These are phyloP conservation scores for Diaporthe caulivora DNA, from an alignment of 2,329 filamentous ascomycete species.

Conservation along the genomic window DNA sequence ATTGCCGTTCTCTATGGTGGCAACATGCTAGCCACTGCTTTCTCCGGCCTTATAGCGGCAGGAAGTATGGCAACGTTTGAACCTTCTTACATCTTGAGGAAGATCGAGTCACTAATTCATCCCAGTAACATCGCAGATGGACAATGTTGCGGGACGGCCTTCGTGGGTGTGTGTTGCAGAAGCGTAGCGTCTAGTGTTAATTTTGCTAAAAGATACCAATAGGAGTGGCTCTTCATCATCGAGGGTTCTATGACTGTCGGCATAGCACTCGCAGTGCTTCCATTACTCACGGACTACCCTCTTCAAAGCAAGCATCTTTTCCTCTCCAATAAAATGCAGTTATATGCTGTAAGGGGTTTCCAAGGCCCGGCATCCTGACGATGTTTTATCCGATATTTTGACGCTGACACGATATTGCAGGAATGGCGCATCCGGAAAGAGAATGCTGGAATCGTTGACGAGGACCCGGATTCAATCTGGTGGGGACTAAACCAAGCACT, in stretches of 20 bases:
- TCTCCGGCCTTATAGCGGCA: constrained; percentile 51
- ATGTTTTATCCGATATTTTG: not conserved
- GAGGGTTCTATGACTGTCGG: constrained; percentile 52
- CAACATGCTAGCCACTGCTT: constrained; percentile 51
- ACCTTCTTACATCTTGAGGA: not conserved
- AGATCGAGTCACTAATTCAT: not conserved
- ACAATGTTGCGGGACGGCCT: not conserved
- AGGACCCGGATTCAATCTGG: constrained; percentile 43
- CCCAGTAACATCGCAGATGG: constrained; percentile 6
- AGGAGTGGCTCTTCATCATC: constrained; percentile 53
- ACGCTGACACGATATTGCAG: constrained; percentile 37
- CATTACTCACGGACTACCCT: constrained; percentile 41
- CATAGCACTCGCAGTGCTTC: constrained; percentile 46
- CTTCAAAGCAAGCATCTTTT: constrained; percentile 41
- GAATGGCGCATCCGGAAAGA: constrained; percentile 46
- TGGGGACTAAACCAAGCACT: constrained; percentile 36
- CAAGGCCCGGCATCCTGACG: not conserved
- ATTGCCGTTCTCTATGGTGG: constrained; percentile 52
- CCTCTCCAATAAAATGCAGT: constrained; percentile 39
- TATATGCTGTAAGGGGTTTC: not conserved
- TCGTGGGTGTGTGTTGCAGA: not conserved
- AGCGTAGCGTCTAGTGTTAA: fast-evolving
- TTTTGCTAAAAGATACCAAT: not conserved
- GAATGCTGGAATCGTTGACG: constrained; percentile 44
- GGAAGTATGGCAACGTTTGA: not conserved